Conservation (phyloP, 1,284 basidiomycete species). For the Clitocybe nebularis region DNA sequence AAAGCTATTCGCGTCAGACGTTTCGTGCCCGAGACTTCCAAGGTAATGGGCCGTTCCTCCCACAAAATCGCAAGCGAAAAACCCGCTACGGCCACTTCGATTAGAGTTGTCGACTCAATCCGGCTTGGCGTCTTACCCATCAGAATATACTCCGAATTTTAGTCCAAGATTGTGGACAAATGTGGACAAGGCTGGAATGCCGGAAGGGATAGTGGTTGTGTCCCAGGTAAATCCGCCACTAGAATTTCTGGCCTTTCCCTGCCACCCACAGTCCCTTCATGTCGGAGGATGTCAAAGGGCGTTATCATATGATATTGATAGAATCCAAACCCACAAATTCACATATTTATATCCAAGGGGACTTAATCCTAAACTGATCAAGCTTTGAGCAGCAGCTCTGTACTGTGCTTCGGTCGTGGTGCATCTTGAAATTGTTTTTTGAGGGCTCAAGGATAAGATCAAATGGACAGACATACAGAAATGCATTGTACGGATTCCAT, state of each 20-base stretch:
- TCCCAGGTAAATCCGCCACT: constrained; percentile 41
- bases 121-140: constrained; percentile 30
- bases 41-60: constrained; percentile 40
- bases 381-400: constrained; percentile 28
- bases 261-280: constrained; percentile 46
- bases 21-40: constrained; percentile 41
- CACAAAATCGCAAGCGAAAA: constrained; percentile 40
- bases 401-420: constrained; percentile 34
- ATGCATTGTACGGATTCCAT: constrained; percentile 47
- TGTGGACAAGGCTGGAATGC: constrained; percentile 33
- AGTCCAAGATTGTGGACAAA: constrained; percentile 36
- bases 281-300: no score
- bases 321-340: constrained; percentile 28
- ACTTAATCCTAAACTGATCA: constrained; percentile 32
- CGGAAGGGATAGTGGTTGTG: constrained; percentile 34
- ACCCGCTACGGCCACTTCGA: constrained; percentile 27
- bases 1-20: constrained; percentile 38
- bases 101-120: not conserved
- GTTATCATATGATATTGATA: no score
- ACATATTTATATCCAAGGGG: constrained; percentile 36
- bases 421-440: constrained; percentile 25
- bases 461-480: constrained; percentile 27
- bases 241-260: constrained; percentile 34
- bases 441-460: not conserved
- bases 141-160: constrained; percentile 40